Percentiles rank a stretch among this genome's conserved stretches.
Evolutionary conservation across 108 stramenopile species (phyloP).

Genomic region (Pseudonitzschia delicatissima): DNA sequence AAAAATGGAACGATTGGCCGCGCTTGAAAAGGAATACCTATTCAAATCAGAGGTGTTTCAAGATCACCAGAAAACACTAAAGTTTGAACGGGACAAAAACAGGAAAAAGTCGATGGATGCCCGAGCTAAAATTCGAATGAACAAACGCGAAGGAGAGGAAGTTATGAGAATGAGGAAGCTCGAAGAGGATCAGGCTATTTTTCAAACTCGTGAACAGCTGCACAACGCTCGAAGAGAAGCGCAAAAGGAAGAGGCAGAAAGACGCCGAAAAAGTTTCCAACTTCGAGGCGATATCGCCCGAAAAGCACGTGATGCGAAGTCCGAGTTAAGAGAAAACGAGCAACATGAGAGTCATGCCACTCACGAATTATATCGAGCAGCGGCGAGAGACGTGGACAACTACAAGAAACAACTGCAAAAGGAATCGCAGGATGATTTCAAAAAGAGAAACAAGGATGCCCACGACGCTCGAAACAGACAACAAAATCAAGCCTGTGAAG

Average conservation of each 20-base stretch:
- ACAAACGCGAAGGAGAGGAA: constrained; percentile 64
- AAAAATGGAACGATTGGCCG: constrained; percentile 35
- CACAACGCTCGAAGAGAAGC: constrained; percentile 45
- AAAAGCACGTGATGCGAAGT: constrained; percentile 45
- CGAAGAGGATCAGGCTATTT: constrained; percentile 62
- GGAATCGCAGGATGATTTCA: constrained; percentile 43
- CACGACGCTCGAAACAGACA: constrained; percentile 17
- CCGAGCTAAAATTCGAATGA: constrained; percentile 56
- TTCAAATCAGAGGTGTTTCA: constrained; percentile 76
- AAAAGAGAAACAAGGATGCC: constrained; percentile 35
- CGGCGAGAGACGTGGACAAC: constrained; percentile 71
- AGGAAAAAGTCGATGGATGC: constrained; percentile 60
- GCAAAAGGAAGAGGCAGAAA: constrained; percentile 40
- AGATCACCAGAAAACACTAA: constrained; percentile 76
- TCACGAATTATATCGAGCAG: constrained; percentile 63
- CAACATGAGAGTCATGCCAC: constrained; percentile 46
- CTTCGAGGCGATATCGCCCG: constrained; percentile 68
- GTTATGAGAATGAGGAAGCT: constrained; percentile 35
- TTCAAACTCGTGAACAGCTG: constrained; percentile 59
- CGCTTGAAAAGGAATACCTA: constrained; percentile 58
- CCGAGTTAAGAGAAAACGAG: constrained; percentile 42
- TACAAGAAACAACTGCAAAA: constrained; percentile 46
- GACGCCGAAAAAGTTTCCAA: constrained; percentile 68
- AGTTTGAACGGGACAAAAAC: constrained; percentile 60
- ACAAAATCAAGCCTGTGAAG: constrained; percentile 26